These are phyloP conservation scores for Nidula niveotomentosa DNA, from an alignment of 1,284 basidiomycete genomes.

Conservation along the genomic window DNA sequence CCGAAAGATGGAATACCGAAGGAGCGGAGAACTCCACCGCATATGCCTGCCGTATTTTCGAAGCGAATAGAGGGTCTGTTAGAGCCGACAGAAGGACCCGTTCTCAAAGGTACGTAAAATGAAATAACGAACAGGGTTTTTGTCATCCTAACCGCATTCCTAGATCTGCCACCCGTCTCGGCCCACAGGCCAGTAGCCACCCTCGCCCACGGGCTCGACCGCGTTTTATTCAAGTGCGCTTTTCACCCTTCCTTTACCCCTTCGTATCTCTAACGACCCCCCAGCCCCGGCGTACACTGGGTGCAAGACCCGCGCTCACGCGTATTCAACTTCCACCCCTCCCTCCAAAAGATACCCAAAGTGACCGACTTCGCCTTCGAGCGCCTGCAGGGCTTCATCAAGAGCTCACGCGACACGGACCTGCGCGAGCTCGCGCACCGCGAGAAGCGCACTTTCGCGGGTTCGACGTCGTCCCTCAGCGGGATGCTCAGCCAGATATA, in stretches of 20 bases:
- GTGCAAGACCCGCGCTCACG: constrained; percentile 84
- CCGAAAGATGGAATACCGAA: background rate
- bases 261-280: background rate
- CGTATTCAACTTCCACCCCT: constrained; percentile 85
- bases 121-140: no score
- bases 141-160: background rate
- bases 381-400: constrained; percentile 75
- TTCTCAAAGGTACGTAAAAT: constrained; percentile 18
- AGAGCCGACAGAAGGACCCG: constrained; percentile 19
- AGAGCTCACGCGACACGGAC: constrained; percentile 83
- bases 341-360: constrained; percentile 71
- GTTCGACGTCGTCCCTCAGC: constrained; percentile 92
- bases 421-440: constrained; percentile 63
- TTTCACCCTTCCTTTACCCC: background rate
- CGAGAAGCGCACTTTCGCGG: constrained; percentile 68
- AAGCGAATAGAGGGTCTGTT: constrained; percentile 44
- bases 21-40: background rate
- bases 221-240: constrained; percentile 83
- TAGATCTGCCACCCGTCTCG: constrained; percentile 38
- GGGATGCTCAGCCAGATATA: constrained; percentile 88
- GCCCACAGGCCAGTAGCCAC: constrained; percentile 62
- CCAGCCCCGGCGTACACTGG: constrained; percentile 90
- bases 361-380: constrained; percentile 93
- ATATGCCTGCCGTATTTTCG: constrained; percentile 11
- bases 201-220: constrained; percentile 78